Base-by-base conservation (phyloP, 2,329 filamentous ascomycete genomes). In the Apiospora marii region DNA sequence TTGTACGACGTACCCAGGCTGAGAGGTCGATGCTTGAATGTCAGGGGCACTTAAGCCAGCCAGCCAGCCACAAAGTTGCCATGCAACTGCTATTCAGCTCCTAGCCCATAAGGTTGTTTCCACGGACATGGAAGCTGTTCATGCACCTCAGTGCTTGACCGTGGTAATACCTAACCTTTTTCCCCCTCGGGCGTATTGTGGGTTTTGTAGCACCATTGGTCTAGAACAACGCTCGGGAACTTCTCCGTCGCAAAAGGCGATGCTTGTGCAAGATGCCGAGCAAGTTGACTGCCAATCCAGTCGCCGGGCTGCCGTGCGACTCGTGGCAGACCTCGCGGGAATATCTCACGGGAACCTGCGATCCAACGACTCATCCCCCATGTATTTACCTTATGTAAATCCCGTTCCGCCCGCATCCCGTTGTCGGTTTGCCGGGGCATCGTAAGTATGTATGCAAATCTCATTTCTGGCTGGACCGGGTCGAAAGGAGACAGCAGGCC, bases 191-290 rank as follows among this genome's bases (percentile, higher is more conserved):
- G 58, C 58, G 30, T 64, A 64, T 64, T 64, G 58, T 64, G 58
- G 58, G 22, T 64, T 64, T 22, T 37, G 27, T 61, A 61, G 58
- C n/a, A 64, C 58, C 58, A 37, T 41, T 64, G 58, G 58, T 64
- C 58, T 64, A 64, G 58, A 64, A 64, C 58, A 41, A 64, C 34
- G 58, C 34, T 64, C 58, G 58, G 58, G 58, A 64, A 41, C 34
- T 22, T 64, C 58, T 64, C 58, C 58, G 34, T 64, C 58, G 34
- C 58, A 64, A n/a, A 13, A n/a, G 22, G 37, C 22, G 10, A 37
- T 37, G 30, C 41, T 64, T 19, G 12, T 64, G 1, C 22, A n/a
- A 12, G 22, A 41, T 61, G 30, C 53, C 37, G 53, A 61, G 30
- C 30, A 22, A n/a, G 53, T 22, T 22, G 4, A 24, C 58, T 41